Evolutionary conservation across 176 grass and related monocot species (phyloP).

Genomic region (Urochloa ruziziensis): DNA sequence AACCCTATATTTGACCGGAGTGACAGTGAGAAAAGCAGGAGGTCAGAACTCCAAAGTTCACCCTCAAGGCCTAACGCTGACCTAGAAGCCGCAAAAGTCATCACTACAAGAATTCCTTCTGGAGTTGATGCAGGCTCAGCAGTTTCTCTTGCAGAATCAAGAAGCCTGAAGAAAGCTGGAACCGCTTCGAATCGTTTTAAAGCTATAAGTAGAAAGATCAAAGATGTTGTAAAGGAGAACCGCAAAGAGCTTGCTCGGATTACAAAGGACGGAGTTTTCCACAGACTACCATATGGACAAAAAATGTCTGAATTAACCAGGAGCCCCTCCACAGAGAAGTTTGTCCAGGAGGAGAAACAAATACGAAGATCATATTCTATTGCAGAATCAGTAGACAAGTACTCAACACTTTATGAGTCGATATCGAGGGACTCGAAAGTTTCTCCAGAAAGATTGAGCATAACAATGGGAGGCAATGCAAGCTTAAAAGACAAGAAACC

Average conservation of each 20-base stretch:
- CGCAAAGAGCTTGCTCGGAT: constrained; percentile 53
- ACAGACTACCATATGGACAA: constrained; percentile 63
- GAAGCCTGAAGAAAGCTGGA: constrained; percentile 35
- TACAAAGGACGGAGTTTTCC: constrained; percentile 65
- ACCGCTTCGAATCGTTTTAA: constrained; percentile 50
- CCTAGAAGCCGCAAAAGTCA: constrained; percentile 34
- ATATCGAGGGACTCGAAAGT: constrained; percentile 33
- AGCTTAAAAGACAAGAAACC: constrained; percentile 25
- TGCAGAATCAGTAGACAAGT: constrained; percentile 64
- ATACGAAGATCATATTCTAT: constrained; percentile 66
- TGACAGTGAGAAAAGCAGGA: constrained; percentile 35
- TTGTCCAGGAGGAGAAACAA: constrained; percentile 33
- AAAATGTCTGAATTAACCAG: constrained; percentile 39
- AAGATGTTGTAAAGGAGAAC: constrained; percentile 59
- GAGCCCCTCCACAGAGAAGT: constrained; percentile 28
- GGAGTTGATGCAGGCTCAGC: constrained; percentile 24
- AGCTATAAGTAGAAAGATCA: constrained; percentile 57
- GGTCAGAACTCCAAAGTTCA: constrained; percentile 30
- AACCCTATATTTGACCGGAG: constrained; percentile 54
- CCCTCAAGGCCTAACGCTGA: constrained; percentile 10
- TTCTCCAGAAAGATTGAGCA: constrained; percentile 30
- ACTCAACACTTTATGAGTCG: constrained; percentile 59
- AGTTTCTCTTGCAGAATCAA: constrained; percentile 35
- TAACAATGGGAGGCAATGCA: neutral
- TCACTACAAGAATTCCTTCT: constrained; percentile 40